Base-by-base conservation (phyloP, 305 asterid species). In the Striga hermonthica region DNA sequence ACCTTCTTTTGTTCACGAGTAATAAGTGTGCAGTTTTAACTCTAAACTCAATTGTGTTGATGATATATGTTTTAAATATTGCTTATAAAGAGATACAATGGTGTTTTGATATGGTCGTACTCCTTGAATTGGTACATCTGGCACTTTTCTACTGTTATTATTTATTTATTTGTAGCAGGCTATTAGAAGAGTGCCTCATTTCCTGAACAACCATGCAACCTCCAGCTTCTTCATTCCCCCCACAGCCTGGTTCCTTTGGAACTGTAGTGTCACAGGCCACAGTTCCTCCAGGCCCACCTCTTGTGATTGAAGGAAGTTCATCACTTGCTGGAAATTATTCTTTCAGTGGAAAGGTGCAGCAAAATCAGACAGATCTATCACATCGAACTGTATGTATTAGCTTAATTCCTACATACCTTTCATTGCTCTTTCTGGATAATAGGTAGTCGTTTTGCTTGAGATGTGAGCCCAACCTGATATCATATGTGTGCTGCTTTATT, bases 281-380 rank as follows among this genome's bases (percentile, higher is more conserved):
- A 75, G 69, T 72, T 56, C 78, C 75, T 69, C 78, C 81, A 9
- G 75, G 62, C 15, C 78, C 78, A 28, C 75, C 74, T 73, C 73
- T 66, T 53, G 67, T 74, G 58, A 70, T 64, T 9, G 80, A 76
- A 68, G 83, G 71, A 69, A 70, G 61, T 68, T 60, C 59, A 31
- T 67, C 68, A 35, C 75, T 54, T 68, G 44, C 73, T 74, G 83
- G 70, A 56, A 72, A 71, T 67, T 73, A 76, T 62, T 73, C 82
- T 62, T 81, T 74, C 74, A 76, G 41, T 55, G 79, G 77, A 64
- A 76, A 70, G 66, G 40, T 75, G 62, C 80, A 55, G 66, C 75
- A 72, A 61, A 69, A 65, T 72, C 84, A 68, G 76, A 68, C 66
- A 15, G 79, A 80, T 73, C 86, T 69, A 71, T 62, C 79, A 48